phyloP scores from a whole-genome alignment of 2,329 filamentous ascomycete species.

The Mollisia scopiformis region DNA sequence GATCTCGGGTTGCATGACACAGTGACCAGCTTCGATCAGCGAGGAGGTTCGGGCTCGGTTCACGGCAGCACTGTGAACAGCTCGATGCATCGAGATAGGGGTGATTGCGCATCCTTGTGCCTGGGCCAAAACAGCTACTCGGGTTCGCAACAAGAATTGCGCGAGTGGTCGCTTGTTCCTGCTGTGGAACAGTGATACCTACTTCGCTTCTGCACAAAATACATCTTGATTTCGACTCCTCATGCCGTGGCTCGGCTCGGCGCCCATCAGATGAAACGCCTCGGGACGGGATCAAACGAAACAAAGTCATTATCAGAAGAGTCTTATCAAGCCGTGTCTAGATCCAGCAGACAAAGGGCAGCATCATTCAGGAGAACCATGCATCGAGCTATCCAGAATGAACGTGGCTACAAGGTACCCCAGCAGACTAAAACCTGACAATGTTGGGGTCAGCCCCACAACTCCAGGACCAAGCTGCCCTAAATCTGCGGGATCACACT shows the following conservation, averaged over 20 bases:
- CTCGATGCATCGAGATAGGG: not conserved
- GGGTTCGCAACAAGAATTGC: not conserved
- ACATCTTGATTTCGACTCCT: not conserved
- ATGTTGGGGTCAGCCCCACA: not conserved
- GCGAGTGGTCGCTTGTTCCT: not conserved
- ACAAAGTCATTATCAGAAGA: not conserved
- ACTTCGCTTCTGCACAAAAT: not conserved
- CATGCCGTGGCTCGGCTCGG: too few relatives aligned
- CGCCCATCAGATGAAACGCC: not conserved
- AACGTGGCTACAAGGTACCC: not conserved
- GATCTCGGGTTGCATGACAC: too few relatives aligned
- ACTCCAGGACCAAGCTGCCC: not conserved
- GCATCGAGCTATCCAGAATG: not conserved
- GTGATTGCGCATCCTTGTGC: not conserved
- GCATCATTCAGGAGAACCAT: not conserved
- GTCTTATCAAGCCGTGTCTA: too few relatives aligned
- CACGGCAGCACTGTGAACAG: not conserved
- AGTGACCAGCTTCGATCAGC: too few relatives aligned
- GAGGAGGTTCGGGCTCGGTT: too few relatives aligned
- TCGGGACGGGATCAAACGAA: not conserved
- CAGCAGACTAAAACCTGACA: not conserved
- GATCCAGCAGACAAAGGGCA: too few relatives aligned
- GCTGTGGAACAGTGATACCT: not conserved
- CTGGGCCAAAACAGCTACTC: not conserved
- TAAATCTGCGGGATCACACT: not conserved